Base-by-base conservation (phyloP, 352 stramenopile genomes). In the Globisporangium solare region DNA sequence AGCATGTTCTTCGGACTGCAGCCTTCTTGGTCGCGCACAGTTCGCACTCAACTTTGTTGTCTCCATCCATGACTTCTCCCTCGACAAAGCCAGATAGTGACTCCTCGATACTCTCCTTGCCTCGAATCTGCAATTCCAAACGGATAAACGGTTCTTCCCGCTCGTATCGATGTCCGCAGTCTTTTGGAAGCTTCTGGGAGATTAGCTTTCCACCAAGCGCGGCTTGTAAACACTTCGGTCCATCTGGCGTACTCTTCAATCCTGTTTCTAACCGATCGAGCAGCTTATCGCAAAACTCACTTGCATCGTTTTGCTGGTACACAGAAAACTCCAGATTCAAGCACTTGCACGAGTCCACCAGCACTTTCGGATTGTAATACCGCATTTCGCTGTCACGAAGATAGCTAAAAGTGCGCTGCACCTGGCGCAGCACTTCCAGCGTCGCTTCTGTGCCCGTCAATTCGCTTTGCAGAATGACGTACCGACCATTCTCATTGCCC, bases 231-330 rank as follows among this genome's bases (percentile, higher is more conserved):
- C 86, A 96, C 20, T 74, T 74, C 3, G 84, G 77, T 21, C 86
- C 84, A 65, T 94, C 83, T 20, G 86, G 82, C 6, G 86, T 96
- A 13, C 68, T 84, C 67, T 98, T 99, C 17, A 99, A 72, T 32
- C 90, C 87, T 1, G 90, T 98, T 64, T 99, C 97, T 7, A 99
- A 68, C n/a, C 94, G 81, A 81, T 99, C 97, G 37, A 99, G 79
- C 12, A 99, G 76, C 63, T 99, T 99, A 65, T 98, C 97, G 50
- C 94, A 98, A 80, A 99, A 99, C 68, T 99, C 97, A 24, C 88
- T 97, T 3, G 97, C 97, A 72, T 99, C 97, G 68, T 99, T 99
- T 72, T 99, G 97, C 67, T 99, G 97, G 73, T 98, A 99, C 8
- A 99, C 94, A 11, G 84, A 94, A 60, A 96, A 96, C 56, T 96